These are phyloP conservation scores for Arthromyces matolae DNA, from an alignment of 768 basidiomycete species.

Conservation along the genomic window DNA sequence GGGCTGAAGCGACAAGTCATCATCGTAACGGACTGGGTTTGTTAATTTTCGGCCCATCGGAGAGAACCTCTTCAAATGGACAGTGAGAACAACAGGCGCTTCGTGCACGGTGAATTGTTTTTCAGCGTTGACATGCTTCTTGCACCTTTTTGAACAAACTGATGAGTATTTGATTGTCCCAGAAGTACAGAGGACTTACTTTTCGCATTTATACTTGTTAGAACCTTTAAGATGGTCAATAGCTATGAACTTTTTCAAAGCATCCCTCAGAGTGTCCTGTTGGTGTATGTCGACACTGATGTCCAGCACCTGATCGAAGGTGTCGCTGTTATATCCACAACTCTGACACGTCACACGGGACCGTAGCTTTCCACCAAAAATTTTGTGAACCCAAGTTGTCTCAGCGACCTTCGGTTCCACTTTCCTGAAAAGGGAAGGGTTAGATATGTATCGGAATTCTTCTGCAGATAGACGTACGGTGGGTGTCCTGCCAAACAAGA, in stretches of 20 bases:
- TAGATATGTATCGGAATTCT: no score
- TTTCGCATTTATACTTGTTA: slow-evolving; percentile 98
- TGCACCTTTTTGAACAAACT: slow-evolving; percentile 59
- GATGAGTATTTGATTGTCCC: neutral
- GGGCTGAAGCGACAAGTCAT: slow-evolving; percentile 63
- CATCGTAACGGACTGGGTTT: slow-evolving; percentile 74
- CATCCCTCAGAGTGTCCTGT: slow-evolving; percentile 59
- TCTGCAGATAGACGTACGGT: slow-evolving; percentile 58
- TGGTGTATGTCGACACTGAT: slow-evolving; percentile 86
- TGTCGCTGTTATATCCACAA: slow-evolving; percentile 89
- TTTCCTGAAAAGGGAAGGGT: slow-evolving; percentile 66
- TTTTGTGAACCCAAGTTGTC: slow-evolving; percentile 90
- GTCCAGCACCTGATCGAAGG: slow-evolving; percentile 93
- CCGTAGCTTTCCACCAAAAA: slow-evolving; percentile 90
- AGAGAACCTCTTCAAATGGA: slow-evolving; percentile 94
- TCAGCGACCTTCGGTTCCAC: slow-evolving; percentile 67
- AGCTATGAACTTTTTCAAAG: slow-evolving; percentile 75
- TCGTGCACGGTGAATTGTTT: slow-evolving; percentile 88
- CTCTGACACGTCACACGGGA: slow-evolving; percentile 84
- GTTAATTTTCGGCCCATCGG: slow-evolving; percentile 86
- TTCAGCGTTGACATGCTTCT: slow-evolving; percentile 83
- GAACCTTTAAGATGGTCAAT: slow-evolving; percentile 82
- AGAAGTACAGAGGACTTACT: slow-evolving; percentile 50
- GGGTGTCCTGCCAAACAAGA: slow-evolving; percentile 70
- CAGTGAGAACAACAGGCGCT: slow-evolving; percentile 82